phyloP scores from a whole-genome alignment of 2,329 filamentous ascomycete species.

The Penicillium sp. region DNA sequence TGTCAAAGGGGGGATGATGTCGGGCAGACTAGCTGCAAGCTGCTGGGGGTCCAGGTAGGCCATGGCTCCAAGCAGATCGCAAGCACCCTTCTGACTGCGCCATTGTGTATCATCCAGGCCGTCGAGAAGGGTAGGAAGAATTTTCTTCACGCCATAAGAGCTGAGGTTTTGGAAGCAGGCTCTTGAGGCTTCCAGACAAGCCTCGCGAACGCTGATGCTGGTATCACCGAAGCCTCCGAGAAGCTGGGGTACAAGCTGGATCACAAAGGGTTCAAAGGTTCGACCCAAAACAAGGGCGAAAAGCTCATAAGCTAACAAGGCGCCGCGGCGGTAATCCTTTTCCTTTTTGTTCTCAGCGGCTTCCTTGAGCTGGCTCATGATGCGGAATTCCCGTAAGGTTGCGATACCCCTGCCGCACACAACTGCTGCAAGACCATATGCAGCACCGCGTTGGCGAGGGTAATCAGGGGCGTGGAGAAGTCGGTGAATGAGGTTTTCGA shows the following conservation, averaged over 20 bases:
- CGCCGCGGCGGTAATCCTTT: constrained; percentile 78
- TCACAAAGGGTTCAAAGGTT: constrained; percentile 92
- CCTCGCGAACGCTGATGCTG: constrained; percentile 84
- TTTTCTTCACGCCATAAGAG: constrained; percentile 92
- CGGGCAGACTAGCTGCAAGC: constrained; percentile 82
- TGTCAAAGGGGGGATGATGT: constrained; percentile 94
- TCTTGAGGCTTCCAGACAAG: constrained; percentile 88
- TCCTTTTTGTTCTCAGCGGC: constrained; percentile 97
- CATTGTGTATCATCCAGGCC: constrained; percentile 94
- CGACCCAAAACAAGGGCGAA: constrained; percentile 80
- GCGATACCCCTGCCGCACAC: constrained; percentile 82
- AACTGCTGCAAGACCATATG: constrained; percentile 89
- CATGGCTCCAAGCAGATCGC: constrained; percentile 95
- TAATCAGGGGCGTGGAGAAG: constrained; percentile 88
- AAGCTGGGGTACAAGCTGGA: constrained; percentile 89
- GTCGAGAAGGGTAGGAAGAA: constrained; percentile 83
- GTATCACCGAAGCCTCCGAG: constrained; percentile 84
- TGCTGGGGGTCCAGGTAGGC: constrained; percentile 96
- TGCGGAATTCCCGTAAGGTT: constrained; percentile 76
- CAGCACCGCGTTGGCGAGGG: constrained; percentile 85
- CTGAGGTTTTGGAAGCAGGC: constrained; percentile 89
- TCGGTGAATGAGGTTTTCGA: constrained; percentile 74
- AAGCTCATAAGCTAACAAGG: constrained; percentile 85
- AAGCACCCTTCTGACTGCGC: constrained; percentile 97
- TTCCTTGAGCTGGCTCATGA: constrained; percentile 74